Evolutionary conservation across 768 basidiomycete species (phyloP).

Genomic region (Sporobolomyces roseus): DNA sequence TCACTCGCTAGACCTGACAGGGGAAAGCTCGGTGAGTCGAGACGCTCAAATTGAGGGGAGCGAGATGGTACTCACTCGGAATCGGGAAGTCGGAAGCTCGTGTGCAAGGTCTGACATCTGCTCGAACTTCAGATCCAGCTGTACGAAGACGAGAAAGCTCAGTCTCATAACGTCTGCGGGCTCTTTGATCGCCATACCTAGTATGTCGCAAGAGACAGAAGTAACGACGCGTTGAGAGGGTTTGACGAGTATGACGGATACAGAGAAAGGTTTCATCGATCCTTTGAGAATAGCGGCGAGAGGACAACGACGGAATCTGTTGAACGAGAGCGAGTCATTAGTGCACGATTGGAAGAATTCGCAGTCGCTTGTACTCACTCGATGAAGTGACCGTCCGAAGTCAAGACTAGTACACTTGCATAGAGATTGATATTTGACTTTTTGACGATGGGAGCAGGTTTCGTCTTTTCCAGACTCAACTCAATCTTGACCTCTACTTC

Average conservation of each 20-base stretch:
- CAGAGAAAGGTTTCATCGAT: slow-evolving; percentile 26
- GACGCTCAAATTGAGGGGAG: too few species aligned
- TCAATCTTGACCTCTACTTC: slow-evolving; percentile 17
- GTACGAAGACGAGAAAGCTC: not conserved
- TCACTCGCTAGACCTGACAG: slow-evolving; percentile 9
- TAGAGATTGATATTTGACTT: slow-evolving; percentile 20
- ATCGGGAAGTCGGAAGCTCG: slow-evolving; percentile 19
- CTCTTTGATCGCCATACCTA: slow-evolving; percentile 20
- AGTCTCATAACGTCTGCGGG: not conserved
- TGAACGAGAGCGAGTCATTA: too few species aligned
- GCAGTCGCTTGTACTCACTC: slow-evolving; percentile 20
- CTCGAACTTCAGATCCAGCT: slow-evolving; percentile 33
- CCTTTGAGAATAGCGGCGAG: slow-evolving; percentile 14
- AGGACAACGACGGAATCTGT: slow-evolving; percentile 33
- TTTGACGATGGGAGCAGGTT: slow-evolving; percentile 12
- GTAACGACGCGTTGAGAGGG: slow-evolving; percentile 40
- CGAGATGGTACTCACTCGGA: slow-evolving; percentile 29
- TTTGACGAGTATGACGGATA: slow-evolving; percentile 37
- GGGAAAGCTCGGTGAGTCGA: too few species aligned
- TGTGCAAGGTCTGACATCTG: slow-evolving; percentile 14
- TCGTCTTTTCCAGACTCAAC: slow-evolving; percentile 21
- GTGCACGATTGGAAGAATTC: not conserved
- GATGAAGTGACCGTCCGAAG: slow-evolving; percentile 37
- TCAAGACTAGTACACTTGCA: slow-evolving; percentile 22
- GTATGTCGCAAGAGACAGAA: slow-evolving; percentile 35